These are phyloP conservation scores for Grigorovia humatica DNA, from an alignment of 805 yeast species.

Conservation along the genomic window DNA sequence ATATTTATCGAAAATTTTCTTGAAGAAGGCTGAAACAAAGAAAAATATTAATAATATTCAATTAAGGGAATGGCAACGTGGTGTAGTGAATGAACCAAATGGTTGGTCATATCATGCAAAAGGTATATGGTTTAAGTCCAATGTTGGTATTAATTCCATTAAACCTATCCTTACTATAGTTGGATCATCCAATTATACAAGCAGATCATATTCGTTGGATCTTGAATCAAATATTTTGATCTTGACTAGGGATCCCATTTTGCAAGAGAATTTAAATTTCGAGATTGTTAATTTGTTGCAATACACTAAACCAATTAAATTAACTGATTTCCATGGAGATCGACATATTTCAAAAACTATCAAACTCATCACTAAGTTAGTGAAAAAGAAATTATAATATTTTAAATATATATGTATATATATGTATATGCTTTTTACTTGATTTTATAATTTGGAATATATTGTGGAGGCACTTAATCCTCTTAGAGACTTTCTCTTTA, in stretches of 20 bases:
- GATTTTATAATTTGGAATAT: not conserved
- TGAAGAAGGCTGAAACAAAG: constrained; percentile 37
- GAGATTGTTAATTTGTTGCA: constrained; percentile 55
- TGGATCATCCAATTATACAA: constrained; percentile 91
- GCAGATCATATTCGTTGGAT: constrained; percentile 79
- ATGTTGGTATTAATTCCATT: constrained; percentile 20
- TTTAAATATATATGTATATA: not conserved
- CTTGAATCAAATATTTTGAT: constrained; percentile 80
- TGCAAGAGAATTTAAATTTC: constrained; percentile 44
- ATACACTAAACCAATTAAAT: constrained; percentile 41
- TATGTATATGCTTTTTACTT: not conserved
- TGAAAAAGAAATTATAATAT: constrained; percentile 45
- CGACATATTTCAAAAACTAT: constrained; percentile 56
- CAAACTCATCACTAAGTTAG: constrained; percentile 50
- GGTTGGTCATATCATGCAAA: constrained; percentile 99
- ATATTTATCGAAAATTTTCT: constrained; percentile 58
- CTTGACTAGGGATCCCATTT: constrained; percentile 52
- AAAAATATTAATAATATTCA: constrained; percentile 38
- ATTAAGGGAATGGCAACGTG: constrained; percentile 78
- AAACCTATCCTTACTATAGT: constrained; percentile 73
- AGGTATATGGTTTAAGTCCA: constrained; percentile 74
- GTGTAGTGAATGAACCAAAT: constrained; percentile 63
- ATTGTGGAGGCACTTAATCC: not conserved
- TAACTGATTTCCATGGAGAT: constrained; percentile 52
- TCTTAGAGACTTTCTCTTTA: constrained; percentile 8